Percentiles rank a stretch among this genome's conserved stretches.
phyloP scores from a whole-genome alignment of 2,329 filamentous ascomycete genomes.

The Ascochyta lentis region DNA sequence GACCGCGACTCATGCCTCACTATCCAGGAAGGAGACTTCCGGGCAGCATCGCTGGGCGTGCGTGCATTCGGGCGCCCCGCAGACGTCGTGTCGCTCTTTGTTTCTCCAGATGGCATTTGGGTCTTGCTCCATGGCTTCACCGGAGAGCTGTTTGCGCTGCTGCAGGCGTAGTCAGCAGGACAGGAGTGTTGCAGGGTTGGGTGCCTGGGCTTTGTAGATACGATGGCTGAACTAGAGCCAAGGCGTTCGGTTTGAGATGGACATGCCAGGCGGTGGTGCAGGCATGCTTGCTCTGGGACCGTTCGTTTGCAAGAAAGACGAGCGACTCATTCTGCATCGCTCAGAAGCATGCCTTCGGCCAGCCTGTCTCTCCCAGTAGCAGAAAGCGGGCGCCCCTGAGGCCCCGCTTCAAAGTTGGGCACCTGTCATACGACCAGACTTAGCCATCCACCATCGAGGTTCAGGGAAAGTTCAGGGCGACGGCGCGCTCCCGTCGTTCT shows the following conservation, averaged over 20 bases:
- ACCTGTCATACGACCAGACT: conserved; percentile 29
- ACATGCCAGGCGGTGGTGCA: background rate
- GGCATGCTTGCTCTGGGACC: background rate
- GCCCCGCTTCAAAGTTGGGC: conserved; percentile 21
- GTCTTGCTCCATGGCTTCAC: conserved; percentile 13
- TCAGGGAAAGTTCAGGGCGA: conserved; percentile 24
- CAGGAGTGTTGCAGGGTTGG: conserved; percentile 5
- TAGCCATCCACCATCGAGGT: conserved; percentile 24
- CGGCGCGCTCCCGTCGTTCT: conserved; percentile 32
- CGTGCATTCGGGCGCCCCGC: conserved; percentile 11
- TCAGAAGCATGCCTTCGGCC: background rate
- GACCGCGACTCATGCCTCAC: conserved; percentile 13
- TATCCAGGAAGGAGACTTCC: conserved; percentile 1
- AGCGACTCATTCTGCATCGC: conserved; percentile 1
- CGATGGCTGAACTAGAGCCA: background rate
- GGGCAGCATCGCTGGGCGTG: background rate
- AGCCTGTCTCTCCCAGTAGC: conserved; percentile 1
- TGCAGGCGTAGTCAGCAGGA: conserved; percentile 4
- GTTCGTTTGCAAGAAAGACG: background rate
- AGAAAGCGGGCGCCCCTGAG: conserved; percentile 24
- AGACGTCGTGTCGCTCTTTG: background rate
- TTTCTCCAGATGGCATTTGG: conserved; percentile 15
- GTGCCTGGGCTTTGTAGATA: conserved; percentile 2
- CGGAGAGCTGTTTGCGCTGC: conserved; percentile 12
- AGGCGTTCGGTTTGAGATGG: background rate